A percentile compares a stretch with the other conserved stretches of the same genome.
These are phyloP conservation scores for Phytophthora citrophthora DNA, from an alignment of 352 stramenopile species.

Conservation along the genomic window DNA sequence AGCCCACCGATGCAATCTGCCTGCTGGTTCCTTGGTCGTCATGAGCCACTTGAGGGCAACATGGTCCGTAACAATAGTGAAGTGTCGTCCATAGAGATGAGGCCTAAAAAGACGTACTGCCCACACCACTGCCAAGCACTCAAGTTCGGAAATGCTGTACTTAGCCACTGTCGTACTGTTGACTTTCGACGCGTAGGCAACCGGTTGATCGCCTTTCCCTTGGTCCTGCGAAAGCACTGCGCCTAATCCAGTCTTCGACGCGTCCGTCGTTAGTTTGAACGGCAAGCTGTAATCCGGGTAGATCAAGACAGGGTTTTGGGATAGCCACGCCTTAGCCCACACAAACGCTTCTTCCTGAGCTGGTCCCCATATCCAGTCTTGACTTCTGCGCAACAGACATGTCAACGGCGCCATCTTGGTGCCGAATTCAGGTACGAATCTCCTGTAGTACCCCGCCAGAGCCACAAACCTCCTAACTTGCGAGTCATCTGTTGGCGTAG, in stretches of 20 bases:
- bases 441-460: constrained; percentile 31
- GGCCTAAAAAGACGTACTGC: constrained; percentile 10
- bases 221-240: constrained; percentile 32
- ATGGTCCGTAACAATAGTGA: constrained; percentile 33
- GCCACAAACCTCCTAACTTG: constrained; percentile 28
- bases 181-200: constrained; percentile 28
- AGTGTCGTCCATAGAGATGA: constrained; percentile 24
- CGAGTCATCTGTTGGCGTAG: constrained; percentile 7
- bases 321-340: constrained; percentile 16
- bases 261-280: constrained; percentile 41
- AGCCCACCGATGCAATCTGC: constrained; percentile 20
- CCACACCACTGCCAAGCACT: constrained; percentile 27
- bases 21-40: constrained; percentile 6
- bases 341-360: constrained; percentile 24
- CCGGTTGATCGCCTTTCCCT: constrained; percentile 2
- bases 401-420: constrained; percentile 24
- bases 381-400: constrained; percentile 18
- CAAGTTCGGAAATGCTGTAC: constrained; percentile 33
- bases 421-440: constrained; percentile 28
- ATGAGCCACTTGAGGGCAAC: constrained; percentile 13
- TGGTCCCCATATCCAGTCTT: constrained; percentile 23
- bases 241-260: constrained; percentile 19
- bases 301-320: neutral
- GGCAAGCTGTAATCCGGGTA: constrained; percentile 36
- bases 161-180: constrained; percentile 22